Base-by-base conservation (phyloP, 192 early-diverging fungal species). In the Linnemannia elongata region DNA sequence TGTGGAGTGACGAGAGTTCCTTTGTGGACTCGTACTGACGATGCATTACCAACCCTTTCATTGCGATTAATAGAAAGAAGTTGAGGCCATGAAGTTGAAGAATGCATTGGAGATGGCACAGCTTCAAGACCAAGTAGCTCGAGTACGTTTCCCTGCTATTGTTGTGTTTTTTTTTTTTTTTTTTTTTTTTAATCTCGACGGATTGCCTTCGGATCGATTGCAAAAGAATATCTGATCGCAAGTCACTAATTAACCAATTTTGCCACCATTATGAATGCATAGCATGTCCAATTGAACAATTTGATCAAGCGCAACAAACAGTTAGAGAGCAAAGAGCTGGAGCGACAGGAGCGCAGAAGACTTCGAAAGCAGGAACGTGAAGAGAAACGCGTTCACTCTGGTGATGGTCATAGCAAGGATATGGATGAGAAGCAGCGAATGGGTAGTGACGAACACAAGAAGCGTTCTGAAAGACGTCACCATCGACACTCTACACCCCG, bases 231-330 rank as follows among this genome's bases (percentile, higher is more conserved):
- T 45, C 44, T 45, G 44, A 15, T 15, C 44, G 13, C 0, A 45
- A 1, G 44, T 9, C 12, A 13, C 17, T 49, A 52, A 52, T 20
- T 15, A 52, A 52, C 5, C 49, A 12, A 42, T 42, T 72, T 24
- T 55, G 24, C 22, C 44, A 66, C 30, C 55, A 30, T 60, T 30
- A 7, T 66, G 15, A 22, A 68, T 71, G 30, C 3, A 74, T 74
- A 86, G 83, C 66, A 75, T 52, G 83, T 86, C 4, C 83, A 80
- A 74, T 17, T 86, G 27, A 77, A 76, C 30, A 86, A 86, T 36
- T 57, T 86, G 47, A 75, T 86, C 15, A 63, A 68, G 15, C 78
- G 83, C 12, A 86, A 86, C 72, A 86, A 80, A 47, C 78, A 33
- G 15, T 57, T 55, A 2, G 83, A 86, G n/a, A 57, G 70, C 12